Percentiles rank a stretch among this genome's conserved stretches.
phyloP scores from a whole-genome alignment of 2,329 filamentous ascomycete genomes.

The Verticillium isaacii region DNA sequence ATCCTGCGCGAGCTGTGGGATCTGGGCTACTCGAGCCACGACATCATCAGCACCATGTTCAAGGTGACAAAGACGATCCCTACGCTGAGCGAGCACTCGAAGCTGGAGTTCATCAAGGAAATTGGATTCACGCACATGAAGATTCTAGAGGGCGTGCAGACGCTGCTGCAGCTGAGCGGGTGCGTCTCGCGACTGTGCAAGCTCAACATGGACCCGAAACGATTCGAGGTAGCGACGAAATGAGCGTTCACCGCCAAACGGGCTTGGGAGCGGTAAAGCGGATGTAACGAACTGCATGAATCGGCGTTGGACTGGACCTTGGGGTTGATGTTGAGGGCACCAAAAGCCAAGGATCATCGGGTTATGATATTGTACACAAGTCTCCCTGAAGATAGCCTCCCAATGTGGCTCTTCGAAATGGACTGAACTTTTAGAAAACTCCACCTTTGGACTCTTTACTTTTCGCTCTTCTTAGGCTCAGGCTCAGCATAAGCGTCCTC shows the following conservation, averaged over 20 bases:
- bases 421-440: not conserved
- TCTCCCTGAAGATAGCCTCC: not conserved
- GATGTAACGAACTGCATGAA: slow-evolving; percentile 17
- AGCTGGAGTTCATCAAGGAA: slow-evolving; percentile 96
- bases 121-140: slow-evolving; percentile 99
- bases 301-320: slow-evolving; percentile 24
- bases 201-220: slow-evolving; percentile 91
- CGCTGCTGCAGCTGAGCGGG: slow-evolving; percentile 86
- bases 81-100: slow-evolving; percentile 86
- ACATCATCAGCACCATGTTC: slow-evolving; percentile 99
- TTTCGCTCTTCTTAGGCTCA: slow-evolving; percentile 34
- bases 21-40: slow-evolving; percentile 94
- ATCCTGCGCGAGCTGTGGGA: slow-evolving; percentile 87
- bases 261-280: not conserved
- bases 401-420: not conserved
- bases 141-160: slow-evolving; percentile 96
- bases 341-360: not conserved
- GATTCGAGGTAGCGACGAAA: slow-evolving; percentile 52
- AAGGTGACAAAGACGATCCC: slow-evolving; percentile 94
- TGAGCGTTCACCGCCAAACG: slow-evolving; percentile 14
- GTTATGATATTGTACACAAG: not conserved
- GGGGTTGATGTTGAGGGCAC: not conserved
- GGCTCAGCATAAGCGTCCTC: slow-evolving; percentile 54
- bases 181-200: slow-evolving; percentile 88
- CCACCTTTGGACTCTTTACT: slow-evolving; percentile 1